phyloP scores from a whole-genome alignment of 179 eudicot genomes.

The Silene vulgaris region DNA sequence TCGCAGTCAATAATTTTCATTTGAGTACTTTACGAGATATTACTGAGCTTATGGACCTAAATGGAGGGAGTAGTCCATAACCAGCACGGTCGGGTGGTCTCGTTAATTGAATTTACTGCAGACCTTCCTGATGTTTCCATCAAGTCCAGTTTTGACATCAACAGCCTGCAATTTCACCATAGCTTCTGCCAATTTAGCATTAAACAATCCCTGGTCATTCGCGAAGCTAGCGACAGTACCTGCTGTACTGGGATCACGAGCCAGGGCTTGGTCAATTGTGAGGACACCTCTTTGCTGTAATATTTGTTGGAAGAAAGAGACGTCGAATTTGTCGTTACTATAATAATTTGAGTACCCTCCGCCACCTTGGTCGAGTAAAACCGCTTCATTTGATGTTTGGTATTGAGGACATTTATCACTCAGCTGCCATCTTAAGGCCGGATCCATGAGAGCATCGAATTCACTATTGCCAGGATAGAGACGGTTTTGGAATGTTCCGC shows the following conservation, averaged over 20 bases:
- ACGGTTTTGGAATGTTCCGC: slow-evolving; percentile 28
- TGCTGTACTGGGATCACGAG: not conserved
- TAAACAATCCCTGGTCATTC: slow-evolving; percentile 5
- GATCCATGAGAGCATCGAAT: slow-evolving; percentile 36
- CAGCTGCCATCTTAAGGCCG: slow-evolving; percentile 27
- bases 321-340: slow-evolving; percentile 28
- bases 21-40: too few species aligned
- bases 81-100: too few species aligned
- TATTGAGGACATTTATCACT: slow-evolving; percentile 28
- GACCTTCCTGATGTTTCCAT: slow-evolving; percentile 35
- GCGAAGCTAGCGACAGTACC: slow-evolving; percentile 22
- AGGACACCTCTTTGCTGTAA: slow-evolving; percentile 33
- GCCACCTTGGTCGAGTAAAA: slow-evolving; percentile 5
- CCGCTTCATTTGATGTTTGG: slow-evolving; percentile 19
- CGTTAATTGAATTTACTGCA: slow-evolving; percentile 5
- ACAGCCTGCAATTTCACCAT: slow-evolving; percentile 27
- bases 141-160: slow-evolving; percentile 25
- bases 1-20: too few species aligned
- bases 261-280: slow-evolving; percentile 43
- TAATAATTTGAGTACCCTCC: too few species aligned
- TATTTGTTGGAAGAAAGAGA: slow-evolving; percentile 38
- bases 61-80: too few species aligned
- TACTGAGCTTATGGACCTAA: too few species aligned
- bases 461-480: slow-evolving; percentile 30
- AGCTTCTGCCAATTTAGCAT: slow-evolving; percentile 14